Percentiles rank a stretch among this genome's conserved stretches.
phyloP scores from a whole-genome alignment of 2,329 filamentous ascomycete species.

The Cladosporium phlei region DNA sequence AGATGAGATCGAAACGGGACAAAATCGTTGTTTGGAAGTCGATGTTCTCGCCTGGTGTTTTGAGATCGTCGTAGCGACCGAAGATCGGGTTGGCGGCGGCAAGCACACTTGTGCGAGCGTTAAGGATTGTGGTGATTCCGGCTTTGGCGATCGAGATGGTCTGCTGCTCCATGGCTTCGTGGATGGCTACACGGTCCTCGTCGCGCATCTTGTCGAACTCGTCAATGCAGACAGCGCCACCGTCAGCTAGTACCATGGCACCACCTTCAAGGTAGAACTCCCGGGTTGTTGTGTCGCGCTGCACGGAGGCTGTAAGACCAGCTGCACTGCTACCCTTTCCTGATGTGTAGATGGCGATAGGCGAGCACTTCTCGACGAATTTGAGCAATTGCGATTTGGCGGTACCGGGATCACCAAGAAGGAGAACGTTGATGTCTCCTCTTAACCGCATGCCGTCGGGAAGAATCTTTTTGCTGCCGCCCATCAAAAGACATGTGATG shows the following conservation, averaged over 20 bases:
- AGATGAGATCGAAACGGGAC: slow-evolving; percentile 99
- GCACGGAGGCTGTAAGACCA: slow-evolving; percentile 94
- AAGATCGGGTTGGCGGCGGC: slow-evolving; percentile 97
- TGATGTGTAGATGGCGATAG: slow-evolving; percentile 97
- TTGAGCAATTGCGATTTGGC: slow-evolving; percentile 96
- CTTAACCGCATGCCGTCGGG: slow-evolving; percentile 96
- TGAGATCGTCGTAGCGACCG: slow-evolving; percentile 95
- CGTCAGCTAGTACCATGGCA: slow-evolving; percentile 96
- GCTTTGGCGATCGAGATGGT: slow-evolving; percentile 99
- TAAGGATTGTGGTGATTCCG: slow-evolving; percentile 96
- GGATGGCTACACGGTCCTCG: slow-evolving; percentile 94
- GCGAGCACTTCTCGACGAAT: slow-evolving; percentile 93
- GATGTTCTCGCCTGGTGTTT: slow-evolving; percentile 95
- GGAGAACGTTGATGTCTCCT: slow-evolving; percentile 95
- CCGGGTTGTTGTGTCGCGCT: slow-evolving; percentile 82
- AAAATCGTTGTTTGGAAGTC: slow-evolving; percentile 98
- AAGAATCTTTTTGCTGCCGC: slow-evolving; percentile 94
- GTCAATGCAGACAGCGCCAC: slow-evolving; percentile 95
- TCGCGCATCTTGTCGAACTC: slow-evolving; percentile 99
- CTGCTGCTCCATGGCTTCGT: slow-evolving; percentile 99
- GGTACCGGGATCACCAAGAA: slow-evolving; percentile 95
- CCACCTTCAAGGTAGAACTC: slow-evolving; percentile 98
- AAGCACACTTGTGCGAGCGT: slow-evolving; percentile 88
- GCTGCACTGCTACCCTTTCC: slow-evolving; percentile 97
- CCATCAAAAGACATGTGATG: slow-evolving; percentile 87